phyloP scores from a whole-genome alignment of 2,329 filamentous ascomycete genomes.

The Sclerotinia borealis region DNA sequence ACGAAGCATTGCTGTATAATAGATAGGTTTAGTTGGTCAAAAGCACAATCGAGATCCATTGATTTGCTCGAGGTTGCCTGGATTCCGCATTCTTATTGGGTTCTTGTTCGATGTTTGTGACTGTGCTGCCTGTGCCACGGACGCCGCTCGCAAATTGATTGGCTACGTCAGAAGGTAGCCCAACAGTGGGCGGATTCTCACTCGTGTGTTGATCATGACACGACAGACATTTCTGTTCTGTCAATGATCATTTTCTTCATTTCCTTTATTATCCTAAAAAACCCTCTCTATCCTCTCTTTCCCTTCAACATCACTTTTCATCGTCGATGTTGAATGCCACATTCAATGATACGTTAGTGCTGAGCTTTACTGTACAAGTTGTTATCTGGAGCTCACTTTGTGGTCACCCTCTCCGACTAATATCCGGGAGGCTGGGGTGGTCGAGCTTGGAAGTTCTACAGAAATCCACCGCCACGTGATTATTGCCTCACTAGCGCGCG shows the following conservation, averaged over 20 bases:
- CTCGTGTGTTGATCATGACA: slow-evolving; percentile 23
- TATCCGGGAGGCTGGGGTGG: slow-evolving; percentile 11
- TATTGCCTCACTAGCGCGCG: slow-evolving; percentile 11
- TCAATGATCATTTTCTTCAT: slow-evolving; percentile 14
- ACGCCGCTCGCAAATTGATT: slow-evolving; percentile 21
- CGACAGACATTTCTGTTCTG: slow-evolving; percentile 17
- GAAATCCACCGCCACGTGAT: slow-evolving; percentile 13
- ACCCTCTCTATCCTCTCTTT: background rate
- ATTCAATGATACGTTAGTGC: background rate
- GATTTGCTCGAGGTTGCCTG: slow-evolving; percentile 15
- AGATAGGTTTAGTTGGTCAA: slow-evolving; percentile 27
- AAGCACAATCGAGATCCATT: slow-evolving; percentile 16
- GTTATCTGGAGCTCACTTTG: slow-evolving; percentile 8
- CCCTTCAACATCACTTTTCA: background rate
- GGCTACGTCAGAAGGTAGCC: slow-evolving; percentile 8
- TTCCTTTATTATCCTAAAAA: background rate
- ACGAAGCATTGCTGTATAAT: slow-evolving; percentile 30
- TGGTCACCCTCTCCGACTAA: slow-evolving; percentile 9
- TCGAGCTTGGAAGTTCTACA: slow-evolving; percentile 13
- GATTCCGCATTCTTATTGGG: slow-evolving; percentile 19
- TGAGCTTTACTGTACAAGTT: background rate
- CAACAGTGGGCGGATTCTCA: slow-evolving; percentile 12
- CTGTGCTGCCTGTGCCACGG: slow-evolving; percentile 25
- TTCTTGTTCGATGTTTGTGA: slow-evolving; percentile 25
- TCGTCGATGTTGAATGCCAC: background rate